Conservation (phyloP, 73 alveolate species). For the Paramecium caudatum region DNA sequence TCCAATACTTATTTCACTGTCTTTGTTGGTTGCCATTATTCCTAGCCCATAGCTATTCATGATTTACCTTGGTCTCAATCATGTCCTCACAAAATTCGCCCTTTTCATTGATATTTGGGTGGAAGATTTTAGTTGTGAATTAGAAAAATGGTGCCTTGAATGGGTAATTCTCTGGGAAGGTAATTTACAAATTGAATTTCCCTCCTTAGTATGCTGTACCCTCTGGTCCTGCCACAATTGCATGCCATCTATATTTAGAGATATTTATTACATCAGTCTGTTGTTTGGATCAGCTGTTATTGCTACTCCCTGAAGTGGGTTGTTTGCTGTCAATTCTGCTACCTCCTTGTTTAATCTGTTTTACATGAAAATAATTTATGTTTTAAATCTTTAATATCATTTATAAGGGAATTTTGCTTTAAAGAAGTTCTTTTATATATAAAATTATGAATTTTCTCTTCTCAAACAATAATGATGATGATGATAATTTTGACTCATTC, state of each 20-base stretch:
- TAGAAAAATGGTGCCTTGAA: slow-evolving; percentile 76
- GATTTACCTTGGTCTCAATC: slow-evolving; percentile 56
- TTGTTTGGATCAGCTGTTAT: neutral
- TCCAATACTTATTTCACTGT: slow-evolving; percentile 71
- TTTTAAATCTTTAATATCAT: neutral
- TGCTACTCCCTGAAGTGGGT: slow-evolving; percentile 60
- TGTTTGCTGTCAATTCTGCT: slow-evolving; percentile 42
- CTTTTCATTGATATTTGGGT: slow-evolving; percentile 75
- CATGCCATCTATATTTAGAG: slow-evolving; percentile 68
- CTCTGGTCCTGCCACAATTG: slow-evolving; percentile 71
- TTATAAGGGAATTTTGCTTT: too few species aligned
- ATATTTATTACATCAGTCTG: neutral
- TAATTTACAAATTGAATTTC: slow-evolving; percentile 50
- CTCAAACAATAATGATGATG: slow-evolving; percentile 26
- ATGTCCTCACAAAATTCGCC: slow-evolving; percentile 77
- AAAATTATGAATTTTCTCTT: slow-evolving; percentile 30
- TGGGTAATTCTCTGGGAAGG: slow-evolving; percentile 79
- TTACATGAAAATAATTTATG: slow-evolving; percentile 3
- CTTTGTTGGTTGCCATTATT: slow-evolving; percentile 77
- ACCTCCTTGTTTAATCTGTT: slow-evolving; percentile 66
- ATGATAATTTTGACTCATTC: slow-evolving; percentile 25
- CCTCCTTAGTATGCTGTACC: slow-evolving; percentile 77
- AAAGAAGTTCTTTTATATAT: too few species aligned
- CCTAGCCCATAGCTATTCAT: neutral
- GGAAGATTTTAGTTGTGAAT: slow-evolving; percentile 75